Evolutionary conservation across 805 yeast genomes (phyloP).

Genomic region (Kodamaea restingae): DNA sequence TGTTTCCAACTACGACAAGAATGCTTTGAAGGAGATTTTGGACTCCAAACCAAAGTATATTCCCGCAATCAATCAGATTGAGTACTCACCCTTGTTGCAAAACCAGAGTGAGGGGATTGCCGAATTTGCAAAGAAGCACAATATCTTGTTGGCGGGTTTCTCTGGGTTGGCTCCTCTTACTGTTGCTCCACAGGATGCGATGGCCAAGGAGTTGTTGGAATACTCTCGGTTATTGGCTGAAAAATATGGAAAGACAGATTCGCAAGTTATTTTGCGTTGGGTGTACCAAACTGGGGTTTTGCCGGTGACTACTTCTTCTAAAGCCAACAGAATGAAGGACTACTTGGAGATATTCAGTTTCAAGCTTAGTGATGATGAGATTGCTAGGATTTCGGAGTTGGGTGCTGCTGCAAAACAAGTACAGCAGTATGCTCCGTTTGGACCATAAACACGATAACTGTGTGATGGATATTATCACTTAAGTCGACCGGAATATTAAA

Average conservation of each 20-base stretch:
- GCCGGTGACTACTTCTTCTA: constrained; percentile 76
- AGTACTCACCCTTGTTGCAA: constrained; percentile 87
- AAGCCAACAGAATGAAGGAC: constrained; percentile 55
- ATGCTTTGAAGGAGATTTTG: constrained; percentile 62
- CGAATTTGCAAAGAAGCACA: constrained; percentile 60
- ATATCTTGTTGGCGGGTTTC: constrained; percentile 61
- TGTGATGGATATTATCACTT: too few species aligned
- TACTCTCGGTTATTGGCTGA: constrained; percentile 54
- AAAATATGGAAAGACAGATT: constrained; percentile 50
- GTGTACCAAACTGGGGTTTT: constrained; percentile 74
- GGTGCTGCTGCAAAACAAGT: constrained; percentile 15
- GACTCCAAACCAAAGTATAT: constrained; percentile 58
- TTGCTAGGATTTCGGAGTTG: constrained; percentile 74
- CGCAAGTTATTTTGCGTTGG: constrained; percentile 77
- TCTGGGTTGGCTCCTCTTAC: constrained; percentile 80
- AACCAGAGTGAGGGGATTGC: constrained; percentile 68
- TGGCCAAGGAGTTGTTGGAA: constrained; percentile 46
- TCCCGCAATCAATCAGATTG: constrained; percentile 82
- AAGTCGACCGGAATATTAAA: too few species aligned
- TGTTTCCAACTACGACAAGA: constrained; percentile 72
- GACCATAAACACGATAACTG: too few species aligned
- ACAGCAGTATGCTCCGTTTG: constrained; percentile 3
- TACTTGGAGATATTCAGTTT: constrained; percentile 59
- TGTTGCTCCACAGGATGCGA: constrained; percentile 54
- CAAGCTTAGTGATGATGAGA: constrained; percentile 47